These are phyloP conservation scores for Dendrobium nobile DNA, from an alignment of 106 monocot species.

Conservation along the genomic window DNA sequence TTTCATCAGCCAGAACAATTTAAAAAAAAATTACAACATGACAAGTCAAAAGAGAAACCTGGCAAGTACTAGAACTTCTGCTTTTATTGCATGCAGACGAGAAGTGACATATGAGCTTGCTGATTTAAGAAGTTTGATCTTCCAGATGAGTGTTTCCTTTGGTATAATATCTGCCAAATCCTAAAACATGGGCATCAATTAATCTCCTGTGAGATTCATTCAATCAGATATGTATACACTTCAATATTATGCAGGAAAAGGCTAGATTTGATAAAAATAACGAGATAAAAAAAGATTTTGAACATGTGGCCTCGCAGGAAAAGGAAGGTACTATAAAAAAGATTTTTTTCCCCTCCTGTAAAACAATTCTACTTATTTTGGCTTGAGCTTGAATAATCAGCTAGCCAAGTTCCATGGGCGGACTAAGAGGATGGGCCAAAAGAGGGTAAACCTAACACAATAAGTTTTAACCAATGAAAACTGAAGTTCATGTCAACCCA, in stretches of 20 bases:
- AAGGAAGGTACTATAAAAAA: background rate
- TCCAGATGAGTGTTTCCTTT: slow-evolving; percentile 75
- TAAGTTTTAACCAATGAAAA: no score
- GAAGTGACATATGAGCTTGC: slow-evolving; percentile 74
- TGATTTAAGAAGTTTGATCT: slow-evolving; percentile 68
- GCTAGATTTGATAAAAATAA: background rate
- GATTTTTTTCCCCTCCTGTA: background rate
- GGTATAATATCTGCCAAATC: slow-evolving; percentile 80
- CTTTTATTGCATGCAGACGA: slow-evolving; percentile 81
- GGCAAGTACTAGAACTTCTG: slow-evolving; percentile 75
- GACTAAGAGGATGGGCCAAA: background rate
- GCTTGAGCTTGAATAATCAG: background rate
- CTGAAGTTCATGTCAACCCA: no score
- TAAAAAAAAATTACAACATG: background rate
- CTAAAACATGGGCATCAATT: slow-evolving; percentile 33
- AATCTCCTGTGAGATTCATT: slow-evolving; percentile 8
- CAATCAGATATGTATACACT: background rate
- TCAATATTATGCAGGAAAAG: background rate
- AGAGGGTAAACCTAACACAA: background rate
- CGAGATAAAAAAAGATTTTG: background rate
- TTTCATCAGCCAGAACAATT: background rate
- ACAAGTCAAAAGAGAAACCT: slow-evolving; percentile 35
- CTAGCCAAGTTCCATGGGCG: background rate
- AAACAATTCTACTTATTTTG: background rate
- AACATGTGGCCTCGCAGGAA: background rate